Base-by-base conservation (phyloP, 176 grass and related monocot genomes). In the Bromus sterilis region DNA sequence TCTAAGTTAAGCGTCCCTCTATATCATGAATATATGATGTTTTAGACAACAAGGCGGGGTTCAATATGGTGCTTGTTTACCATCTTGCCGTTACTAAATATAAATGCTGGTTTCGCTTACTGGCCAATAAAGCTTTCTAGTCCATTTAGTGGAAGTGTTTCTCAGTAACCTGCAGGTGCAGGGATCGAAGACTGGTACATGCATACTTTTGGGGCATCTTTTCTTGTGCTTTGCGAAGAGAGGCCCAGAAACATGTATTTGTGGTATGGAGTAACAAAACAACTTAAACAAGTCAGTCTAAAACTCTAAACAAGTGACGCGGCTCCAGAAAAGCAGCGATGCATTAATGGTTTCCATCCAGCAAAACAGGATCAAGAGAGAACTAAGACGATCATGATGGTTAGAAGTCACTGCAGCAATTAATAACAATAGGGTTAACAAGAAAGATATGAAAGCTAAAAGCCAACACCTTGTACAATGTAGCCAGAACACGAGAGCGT, bases 401-500 rank as follows among this genome's bases (percentile, higher is more conserved):
- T 31, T 24, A 11, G 11, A 59, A 81, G 34, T 58, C 30, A 70
- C 31, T 58, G 34, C 15, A 71, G 16, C 14, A 41, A 65, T 26
- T 44, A 82, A 59, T 60, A 68, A 62, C 23, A 42, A 59, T 18
- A 20, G 37, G 13, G 1, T 77, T 67, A 31, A 37, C 51, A 37
- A 43, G 31, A 31, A 42, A 34, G 29, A 56, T 8, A 16, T 5
- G 2, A 6, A 41, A 63, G 16, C 56, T 16, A 11, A 9, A 73
- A 83, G 55, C 30, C 21, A 34, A 74, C 87, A 98, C 96, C 97
- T 99, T 99, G 83, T 99, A 99, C 83, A 99, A 71, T 4, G 97
- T 99, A 86, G 97, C 97, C 71, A 99, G 93, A 74, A 99, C 93
- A 55, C 97, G 90, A 44, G 97, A 99, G 11, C 91, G 88, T 77